phyloP scores from a whole-genome alignment of 352 stramenopile genomes.

The Globisporangium echinulatum region DNA sequence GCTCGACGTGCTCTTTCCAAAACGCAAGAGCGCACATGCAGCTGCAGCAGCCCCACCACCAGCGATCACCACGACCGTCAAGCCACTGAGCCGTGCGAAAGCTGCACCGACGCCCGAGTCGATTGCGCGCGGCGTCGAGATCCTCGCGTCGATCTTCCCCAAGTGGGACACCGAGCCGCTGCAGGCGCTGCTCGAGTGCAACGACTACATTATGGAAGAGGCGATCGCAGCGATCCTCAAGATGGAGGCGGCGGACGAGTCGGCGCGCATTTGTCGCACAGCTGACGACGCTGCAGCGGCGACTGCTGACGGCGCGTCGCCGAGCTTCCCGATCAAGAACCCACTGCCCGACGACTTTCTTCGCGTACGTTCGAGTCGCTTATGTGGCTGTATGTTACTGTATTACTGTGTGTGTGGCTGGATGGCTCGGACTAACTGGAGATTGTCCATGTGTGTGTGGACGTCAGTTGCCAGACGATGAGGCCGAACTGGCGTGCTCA shows the following conservation, averaged over 20 bases:
- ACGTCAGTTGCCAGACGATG: constrained; percentile 41
- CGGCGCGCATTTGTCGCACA: constrained; percentile 3
- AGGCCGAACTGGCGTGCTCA: constrained; percentile 16
- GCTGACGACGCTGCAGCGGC: constrained; percentile 4
- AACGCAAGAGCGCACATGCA: constrained; percentile 8
- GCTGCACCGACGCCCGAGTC: constrained; percentile 34
- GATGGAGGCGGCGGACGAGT: constrained; percentile 61
- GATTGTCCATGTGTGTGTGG: neutral
- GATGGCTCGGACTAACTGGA: neutral
- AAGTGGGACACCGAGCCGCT: constrained; percentile 66
- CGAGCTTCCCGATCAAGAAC: constrained; percentile 53
- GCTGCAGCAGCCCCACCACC: neutral
- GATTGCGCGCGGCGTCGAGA: constrained; percentile 55
- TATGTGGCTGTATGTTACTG: neutral
- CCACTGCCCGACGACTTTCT: constrained; percentile 76
- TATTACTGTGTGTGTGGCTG: neutral
- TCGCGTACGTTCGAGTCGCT: constrained; percentile 26
- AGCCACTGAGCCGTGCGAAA: constrained; percentile 4
- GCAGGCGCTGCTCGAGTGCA: constrained; percentile 66
- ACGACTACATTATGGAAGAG: constrained; percentile 76
- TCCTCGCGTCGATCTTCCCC: constrained; percentile 77
- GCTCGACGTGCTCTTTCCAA: constrained; percentile 14
- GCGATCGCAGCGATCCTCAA: constrained; percentile 70
- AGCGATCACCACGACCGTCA: neutral
- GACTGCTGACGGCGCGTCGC: constrained; percentile 1